Evolutionary conservation across 176 grass and related monocot species (phyloP).

Genomic region (Zizania latifolia): DNA sequence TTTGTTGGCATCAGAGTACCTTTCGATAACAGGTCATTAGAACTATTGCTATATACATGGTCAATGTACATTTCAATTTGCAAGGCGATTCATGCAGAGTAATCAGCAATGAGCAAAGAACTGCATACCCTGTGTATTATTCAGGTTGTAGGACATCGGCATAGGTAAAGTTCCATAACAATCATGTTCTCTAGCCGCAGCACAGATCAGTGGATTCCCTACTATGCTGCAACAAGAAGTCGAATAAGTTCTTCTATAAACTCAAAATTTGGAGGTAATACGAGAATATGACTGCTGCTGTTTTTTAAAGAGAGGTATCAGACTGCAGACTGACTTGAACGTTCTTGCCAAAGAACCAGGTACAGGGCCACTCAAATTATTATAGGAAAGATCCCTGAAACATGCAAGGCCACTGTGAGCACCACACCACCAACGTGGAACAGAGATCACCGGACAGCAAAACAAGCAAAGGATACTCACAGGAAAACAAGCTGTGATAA

Average conservation of each 20-base stretch:
- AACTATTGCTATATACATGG: not conserved
- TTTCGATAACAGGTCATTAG: conserved; percentile 32
- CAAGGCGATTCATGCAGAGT: not conserved
- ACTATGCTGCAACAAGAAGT: conserved; percentile 63
- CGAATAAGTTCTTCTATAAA: not conserved
- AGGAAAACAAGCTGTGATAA: conserved; percentile 73
- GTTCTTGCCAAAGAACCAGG: conserved; percentile 56
- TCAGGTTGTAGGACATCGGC: conserved; percentile 65
- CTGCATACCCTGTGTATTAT: conserved; percentile 63
- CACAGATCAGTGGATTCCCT: conserved; percentile 88
- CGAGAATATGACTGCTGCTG: not conserved
- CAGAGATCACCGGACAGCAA: not conserved
- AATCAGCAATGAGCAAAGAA: not conserved
- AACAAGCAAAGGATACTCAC: conserved; percentile 47
- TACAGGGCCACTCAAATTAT: conserved; percentile 69
- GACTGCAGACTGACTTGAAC: conserved; percentile 59
- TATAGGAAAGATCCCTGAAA: conserved; percentile 83
- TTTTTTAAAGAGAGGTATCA: not conserved
- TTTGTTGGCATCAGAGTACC: conserved; percentile 32
- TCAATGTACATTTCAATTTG: not conserved
- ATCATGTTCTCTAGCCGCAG: conserved; percentile 43
- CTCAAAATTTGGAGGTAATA: conserved; percentile 7
- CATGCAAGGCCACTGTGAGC: conserved; percentile 22
- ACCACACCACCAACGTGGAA: conserved; percentile 3
- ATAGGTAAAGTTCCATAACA: conserved; percentile 69